Conservation (phyloP, 192 early-diverging fungal genomes). For the Backusella liffmaniae region DNA sequence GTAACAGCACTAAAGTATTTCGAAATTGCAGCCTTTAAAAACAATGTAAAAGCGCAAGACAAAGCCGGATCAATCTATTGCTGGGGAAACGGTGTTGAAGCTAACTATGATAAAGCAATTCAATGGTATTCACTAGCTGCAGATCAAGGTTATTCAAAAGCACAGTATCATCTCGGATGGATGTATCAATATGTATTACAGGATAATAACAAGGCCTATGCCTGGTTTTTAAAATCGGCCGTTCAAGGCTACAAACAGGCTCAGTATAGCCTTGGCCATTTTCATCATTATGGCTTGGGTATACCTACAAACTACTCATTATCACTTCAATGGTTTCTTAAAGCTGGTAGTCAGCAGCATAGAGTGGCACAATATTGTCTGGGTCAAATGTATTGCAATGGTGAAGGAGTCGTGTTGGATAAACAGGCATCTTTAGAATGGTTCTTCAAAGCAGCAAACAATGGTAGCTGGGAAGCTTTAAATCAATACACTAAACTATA, state of each 20-base stretch:
- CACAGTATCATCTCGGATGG: constrained; percentile 7
- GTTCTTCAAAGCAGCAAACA: background rate
- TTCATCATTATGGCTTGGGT: background rate
- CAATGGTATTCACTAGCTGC: background rate
- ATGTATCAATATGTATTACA: background rate
- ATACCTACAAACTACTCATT: background rate
- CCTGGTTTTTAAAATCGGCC: background rate
- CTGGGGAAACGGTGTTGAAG: background rate
- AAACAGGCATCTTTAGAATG: background rate
- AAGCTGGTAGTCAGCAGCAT: background rate
- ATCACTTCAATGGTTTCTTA: background rate
- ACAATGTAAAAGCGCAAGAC: background rate
- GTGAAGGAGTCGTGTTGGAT: background rate
- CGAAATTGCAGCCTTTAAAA: background rate
- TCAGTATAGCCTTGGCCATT: background rate
- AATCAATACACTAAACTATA: background rate
- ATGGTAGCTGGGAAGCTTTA: background rate
- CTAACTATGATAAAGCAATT: background rate
- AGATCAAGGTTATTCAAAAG: constrained; percentile 7
- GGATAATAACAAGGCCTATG: background rate
- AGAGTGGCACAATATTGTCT: background rate
- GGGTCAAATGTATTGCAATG: background rate
- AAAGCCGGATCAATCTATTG: background rate
- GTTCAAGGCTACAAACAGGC: background rate
- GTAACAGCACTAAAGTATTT: background rate